Evolutionary conservation across 2,329 filamentous ascomycete genomes (phyloP).

Genomic region (Trichophyton simii): DNA sequence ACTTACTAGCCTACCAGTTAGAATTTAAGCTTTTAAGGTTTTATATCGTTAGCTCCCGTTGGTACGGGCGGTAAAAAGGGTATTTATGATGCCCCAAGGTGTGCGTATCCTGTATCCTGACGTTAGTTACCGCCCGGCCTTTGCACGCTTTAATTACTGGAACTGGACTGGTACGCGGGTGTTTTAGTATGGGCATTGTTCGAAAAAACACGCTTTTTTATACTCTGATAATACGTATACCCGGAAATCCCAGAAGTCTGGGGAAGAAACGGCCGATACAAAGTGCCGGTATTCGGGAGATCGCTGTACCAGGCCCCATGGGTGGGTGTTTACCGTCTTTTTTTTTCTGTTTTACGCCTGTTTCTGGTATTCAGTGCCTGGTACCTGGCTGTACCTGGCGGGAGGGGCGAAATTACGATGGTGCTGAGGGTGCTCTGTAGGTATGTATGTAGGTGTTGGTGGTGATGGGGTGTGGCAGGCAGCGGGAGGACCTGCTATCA

Average conservation of each 20-base stretch:
- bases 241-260: conserved; percentile 1
- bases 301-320: background rate
- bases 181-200: too few relatives aligned
- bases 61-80: background rate
- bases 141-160: background rate
- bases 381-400: too few relatives aligned
- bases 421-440: too few relatives aligned
- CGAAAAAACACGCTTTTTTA: too few relatives aligned
- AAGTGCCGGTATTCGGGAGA: background rate
- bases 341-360: too few relatives aligned
- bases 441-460: too few relatives aligned
- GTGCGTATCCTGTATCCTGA: background rate
- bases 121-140: background rate
- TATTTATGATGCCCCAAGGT: background rate
- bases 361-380: too few relatives aligned
- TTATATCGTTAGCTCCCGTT: background rate
- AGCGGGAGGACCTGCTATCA: too few relatives aligned
- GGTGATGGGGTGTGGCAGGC: too few relatives aligned
- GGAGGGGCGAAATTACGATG: too few relatives aligned
- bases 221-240: background rate
- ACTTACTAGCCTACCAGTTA: background rate
- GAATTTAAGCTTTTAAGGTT: background rate
- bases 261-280: background rate
- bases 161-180: background rate
- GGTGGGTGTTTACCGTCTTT: too few relatives aligned